Evolutionary conservation across 768 basidiomycete genomes (phyloP).

Genomic region (Mycena galericulata): DNA sequence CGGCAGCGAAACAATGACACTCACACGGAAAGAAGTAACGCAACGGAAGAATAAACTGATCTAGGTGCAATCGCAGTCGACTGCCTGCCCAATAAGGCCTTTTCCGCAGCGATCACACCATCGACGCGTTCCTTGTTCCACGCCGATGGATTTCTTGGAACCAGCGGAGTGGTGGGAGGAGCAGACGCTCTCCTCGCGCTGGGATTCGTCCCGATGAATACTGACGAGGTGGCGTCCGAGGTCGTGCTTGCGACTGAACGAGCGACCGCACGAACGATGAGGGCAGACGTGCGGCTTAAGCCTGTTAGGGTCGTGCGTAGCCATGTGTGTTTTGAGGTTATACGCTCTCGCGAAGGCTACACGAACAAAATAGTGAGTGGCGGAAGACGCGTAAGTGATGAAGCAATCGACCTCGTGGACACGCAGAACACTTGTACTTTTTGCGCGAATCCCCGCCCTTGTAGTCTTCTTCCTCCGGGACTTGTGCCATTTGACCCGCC

Average conservation of each 20-base stretch:
- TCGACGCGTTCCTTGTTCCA: conserved; percentile 68
- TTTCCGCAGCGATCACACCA: conserved; percentile 86
- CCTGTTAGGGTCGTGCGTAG: conserved; percentile 93
- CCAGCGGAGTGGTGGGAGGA: conserved; percentile 53
- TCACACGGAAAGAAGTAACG: conserved; percentile 46
- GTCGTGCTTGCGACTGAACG: conserved; percentile 96
- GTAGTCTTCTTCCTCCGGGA: conserved; percentile 57
- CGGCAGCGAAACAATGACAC: conserved; percentile 35
- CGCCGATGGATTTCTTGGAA: conserved; percentile 71
- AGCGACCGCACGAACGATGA: conserved; percentile 86
- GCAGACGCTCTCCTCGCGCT: conserved; percentile 53
- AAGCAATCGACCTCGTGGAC: conserved; percentile 71
- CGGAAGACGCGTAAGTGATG: conserved; percentile 7
- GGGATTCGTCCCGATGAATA: conserved; percentile 76
- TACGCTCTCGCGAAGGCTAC: conserved; percentile 92
- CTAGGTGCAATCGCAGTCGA: conserved; percentile 72
- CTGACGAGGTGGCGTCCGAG: conserved; percentile 89
- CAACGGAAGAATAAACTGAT: conserved; percentile 49
- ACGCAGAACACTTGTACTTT: conserved; percentile 81
- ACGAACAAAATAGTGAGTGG: conserved; percentile 30
- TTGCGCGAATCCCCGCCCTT: conserved; percentile 74
- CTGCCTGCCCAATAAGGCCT: conserved; percentile 66
- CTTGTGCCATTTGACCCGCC: conserved; percentile 56
- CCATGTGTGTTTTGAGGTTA: conserved; percentile 95
- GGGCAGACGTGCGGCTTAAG: conserved; percentile 91